Evolutionary conservation across 352 stramenopile species (phyloP).

Genomic region (Phytophthora sojae): DNA sequence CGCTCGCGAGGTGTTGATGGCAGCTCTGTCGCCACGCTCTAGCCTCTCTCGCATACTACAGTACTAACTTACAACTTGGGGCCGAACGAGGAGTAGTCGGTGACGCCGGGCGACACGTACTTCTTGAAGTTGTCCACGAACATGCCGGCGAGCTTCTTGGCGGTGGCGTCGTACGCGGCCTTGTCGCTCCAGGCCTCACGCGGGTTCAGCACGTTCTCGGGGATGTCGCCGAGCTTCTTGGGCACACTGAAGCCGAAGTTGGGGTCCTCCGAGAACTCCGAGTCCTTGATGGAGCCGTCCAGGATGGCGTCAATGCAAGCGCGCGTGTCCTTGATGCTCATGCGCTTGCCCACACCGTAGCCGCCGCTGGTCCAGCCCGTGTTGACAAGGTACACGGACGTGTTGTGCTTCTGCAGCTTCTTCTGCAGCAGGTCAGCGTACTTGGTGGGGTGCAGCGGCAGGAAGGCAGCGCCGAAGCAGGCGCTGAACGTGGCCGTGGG

Average conservation of each 20-base stretch:
- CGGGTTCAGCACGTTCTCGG: conserved; percentile 91
- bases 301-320: conserved; percentile 97
- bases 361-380: conserved; percentile 97
- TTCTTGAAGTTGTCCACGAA: conserved; percentile 98
- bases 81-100: conserved; percentile 97
- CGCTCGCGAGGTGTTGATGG: conserved; percentile 17
- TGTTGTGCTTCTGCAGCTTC: conserved; percentile 96
- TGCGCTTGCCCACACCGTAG: conserved; percentile 97
- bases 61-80: conserved; percentile 78
- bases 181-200: conserved; percentile 94
- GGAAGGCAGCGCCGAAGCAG: conserved; percentile 98
- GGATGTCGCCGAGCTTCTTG: conserved; percentile 86
- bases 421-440: conserved; percentile 97
- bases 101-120: conserved; percentile 94
- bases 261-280: conserved; percentile 84
- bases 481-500: conserved; percentile 96
- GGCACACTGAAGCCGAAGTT: conserved; percentile 97
- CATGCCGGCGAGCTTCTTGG: conserved; percentile 95
- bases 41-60: conserved; percentile 7
- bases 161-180: conserved; percentile 90
- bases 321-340: conserved; percentile 98
- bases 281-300: conserved; percentile 95
- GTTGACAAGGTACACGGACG: conserved; percentile 97
- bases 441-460: conserved; percentile 96
- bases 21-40: background rate